phyloP scores from a whole-genome alignment of 371 early-diverging fungal genomes.

The Apophysomyces variabilis region DNA sequence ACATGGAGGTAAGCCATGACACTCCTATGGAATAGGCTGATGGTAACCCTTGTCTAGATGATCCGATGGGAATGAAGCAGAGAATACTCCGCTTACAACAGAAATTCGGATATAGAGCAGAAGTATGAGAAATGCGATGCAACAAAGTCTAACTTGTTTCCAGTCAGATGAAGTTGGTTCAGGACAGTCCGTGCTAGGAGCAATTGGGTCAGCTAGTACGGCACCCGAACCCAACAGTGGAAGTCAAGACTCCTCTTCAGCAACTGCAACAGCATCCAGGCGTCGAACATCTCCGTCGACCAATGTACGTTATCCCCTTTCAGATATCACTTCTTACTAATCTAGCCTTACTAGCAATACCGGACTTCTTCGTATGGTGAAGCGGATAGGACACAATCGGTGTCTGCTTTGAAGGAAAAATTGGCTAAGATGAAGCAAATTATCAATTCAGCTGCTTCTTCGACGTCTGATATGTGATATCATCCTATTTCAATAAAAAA shows the following conservation, averaged over 20 bases:
- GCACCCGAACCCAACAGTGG: not conserved
- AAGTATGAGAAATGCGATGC: not conserved
- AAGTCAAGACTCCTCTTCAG: conserved; percentile 11
- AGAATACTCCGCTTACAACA: conserved; percentile 62
- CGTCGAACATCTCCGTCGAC: conserved; percentile 1
- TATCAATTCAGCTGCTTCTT: conserved; percentile 34
- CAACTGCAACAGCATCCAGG: not conserved
- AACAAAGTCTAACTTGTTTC: not conserved
- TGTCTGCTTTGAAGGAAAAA: conserved; percentile 62
- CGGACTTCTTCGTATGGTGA: conserved; percentile 19
- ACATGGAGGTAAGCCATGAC: conserved; percentile 21
- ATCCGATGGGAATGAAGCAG: conserved; percentile 49
- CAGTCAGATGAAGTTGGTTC: not conserved
- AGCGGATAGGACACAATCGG: conserved; percentile 53
- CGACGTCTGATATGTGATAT: conserved; percentile 11
- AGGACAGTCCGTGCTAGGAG: not conserved
- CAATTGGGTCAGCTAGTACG: not conserved
- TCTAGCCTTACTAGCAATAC: not conserved
- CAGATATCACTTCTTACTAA: not conserved
- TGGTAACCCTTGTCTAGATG: conserved; percentile 26
- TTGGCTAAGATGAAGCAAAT: conserved; percentile 60
- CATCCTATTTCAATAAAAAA: not conserved
- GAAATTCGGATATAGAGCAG: conserved; percentile 57
- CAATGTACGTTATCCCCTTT: not conserved
- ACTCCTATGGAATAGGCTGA: not conserved